Evolutionary conservation across 1,284 basidiomycete genomes (phyloP).

Genomic region (Hypsizygus ulmarius): DNA sequence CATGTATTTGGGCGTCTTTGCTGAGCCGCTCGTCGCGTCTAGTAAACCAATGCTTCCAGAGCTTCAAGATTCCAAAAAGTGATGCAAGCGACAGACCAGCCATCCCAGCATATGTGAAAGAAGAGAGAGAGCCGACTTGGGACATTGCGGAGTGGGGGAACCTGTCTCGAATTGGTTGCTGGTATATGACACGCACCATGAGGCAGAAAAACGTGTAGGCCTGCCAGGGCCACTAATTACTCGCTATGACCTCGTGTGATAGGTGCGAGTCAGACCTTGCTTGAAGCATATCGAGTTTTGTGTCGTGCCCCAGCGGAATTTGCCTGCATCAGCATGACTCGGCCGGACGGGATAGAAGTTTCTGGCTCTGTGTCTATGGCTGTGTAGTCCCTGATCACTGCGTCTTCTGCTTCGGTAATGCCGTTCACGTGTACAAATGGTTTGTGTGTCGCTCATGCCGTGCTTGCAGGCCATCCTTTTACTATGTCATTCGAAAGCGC

Average conservation of each 20-base stretch:
- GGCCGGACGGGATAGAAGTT: not conserved
- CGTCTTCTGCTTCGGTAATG: too few relatives aligned
- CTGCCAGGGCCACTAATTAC: conserved; percentile 15
- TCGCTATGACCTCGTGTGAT: conserved; percentile 19
- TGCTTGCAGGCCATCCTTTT: not conserved
- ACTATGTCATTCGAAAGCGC: not conserved
- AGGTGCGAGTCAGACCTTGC: conserved; percentile 13
- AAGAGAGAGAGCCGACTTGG: conserved; percentile 14
- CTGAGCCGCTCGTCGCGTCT: not conserved
- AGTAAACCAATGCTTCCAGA: conserved; percentile 10
- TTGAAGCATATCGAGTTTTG: not conserved
- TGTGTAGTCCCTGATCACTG: too few relatives aligned
- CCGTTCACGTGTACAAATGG: too few relatives aligned
- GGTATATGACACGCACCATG: conserved; percentile 19
- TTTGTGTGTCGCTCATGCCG: too few relatives aligned
- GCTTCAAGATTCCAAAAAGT: conserved; percentile 12
- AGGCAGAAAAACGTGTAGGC: conserved; percentile 21
- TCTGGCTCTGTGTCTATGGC: too few relatives aligned
- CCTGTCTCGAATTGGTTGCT: conserved; percentile 9
- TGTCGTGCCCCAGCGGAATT: not conserved
- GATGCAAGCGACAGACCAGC: conserved; percentile 19
- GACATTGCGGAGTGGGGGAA: conserved; percentile 17
- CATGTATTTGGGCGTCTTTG: conserved; percentile 10
- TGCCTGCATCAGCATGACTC: not conserved
- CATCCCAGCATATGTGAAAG: conserved; percentile 18